A percentile compares a stretch with the other conserved stretches of the same genome.
phyloP scores from a whole-genome alignment of 2,329 filamentous ascomycete genomes.

The Aspergillus luchuensis region DNA sequence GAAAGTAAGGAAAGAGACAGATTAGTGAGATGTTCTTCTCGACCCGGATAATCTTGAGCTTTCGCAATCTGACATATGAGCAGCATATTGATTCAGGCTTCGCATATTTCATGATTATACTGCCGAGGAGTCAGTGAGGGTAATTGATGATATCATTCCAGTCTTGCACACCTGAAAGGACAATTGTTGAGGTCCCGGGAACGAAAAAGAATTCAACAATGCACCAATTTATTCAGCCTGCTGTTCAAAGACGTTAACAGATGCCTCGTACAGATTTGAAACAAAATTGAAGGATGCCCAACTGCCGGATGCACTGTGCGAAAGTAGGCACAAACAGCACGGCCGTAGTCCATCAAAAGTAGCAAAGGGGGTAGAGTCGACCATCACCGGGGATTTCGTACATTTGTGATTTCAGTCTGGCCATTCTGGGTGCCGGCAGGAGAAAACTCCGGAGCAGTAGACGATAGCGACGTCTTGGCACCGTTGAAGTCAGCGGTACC shows the following conservation, averaged over 20 bases:
- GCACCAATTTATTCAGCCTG: constrained; percentile 3
- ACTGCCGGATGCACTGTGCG: neutral
- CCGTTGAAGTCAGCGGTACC: constrained; percentile 39
- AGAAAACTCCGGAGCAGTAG: constrained; percentile 65
- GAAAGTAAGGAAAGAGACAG: constrained; percentile 32
- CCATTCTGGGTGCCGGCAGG: constrained; percentile 42
- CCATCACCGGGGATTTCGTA: constrained; percentile 36
- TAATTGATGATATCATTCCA: neutral
- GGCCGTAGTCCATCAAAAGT: neutral
- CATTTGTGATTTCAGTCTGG: constrained; percentile 41
- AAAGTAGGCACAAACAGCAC: neutral
- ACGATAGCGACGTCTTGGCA: constrained; percentile 59
- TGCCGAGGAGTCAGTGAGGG: constrained; percentile 7
- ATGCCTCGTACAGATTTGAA: constrained; percentile 26
- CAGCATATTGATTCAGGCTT: neutral
- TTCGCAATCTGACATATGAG: neutral
- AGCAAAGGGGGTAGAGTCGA: neutral
- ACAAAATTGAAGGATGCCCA: constrained; percentile 16
- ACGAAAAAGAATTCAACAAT: neutral
- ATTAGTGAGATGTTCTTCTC: constrained; percentile 42
- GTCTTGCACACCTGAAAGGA: neutral
- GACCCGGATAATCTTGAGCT: constrained; percentile 49
- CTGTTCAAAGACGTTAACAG: constrained; percentile 13
- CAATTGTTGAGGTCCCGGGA: neutral
- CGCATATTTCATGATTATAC: constrained; percentile 10